Percentiles rank a stretch among this genome's conserved stretches.
Conservation (phyloP, 208 protist genomes). For the Angomonas deanei region DNA sequence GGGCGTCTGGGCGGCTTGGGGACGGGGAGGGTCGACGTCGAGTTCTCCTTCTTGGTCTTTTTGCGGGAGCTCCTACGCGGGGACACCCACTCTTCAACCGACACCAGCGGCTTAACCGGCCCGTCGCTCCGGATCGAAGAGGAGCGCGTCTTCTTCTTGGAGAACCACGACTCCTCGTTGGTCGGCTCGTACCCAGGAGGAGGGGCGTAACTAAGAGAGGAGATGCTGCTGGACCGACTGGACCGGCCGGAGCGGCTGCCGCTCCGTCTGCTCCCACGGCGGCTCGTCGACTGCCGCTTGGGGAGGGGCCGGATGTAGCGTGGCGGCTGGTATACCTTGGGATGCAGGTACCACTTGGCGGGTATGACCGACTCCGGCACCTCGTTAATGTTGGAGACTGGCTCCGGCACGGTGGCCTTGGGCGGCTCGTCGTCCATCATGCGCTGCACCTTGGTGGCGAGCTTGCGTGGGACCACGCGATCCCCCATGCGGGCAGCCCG, state of each 20-base stretch:
- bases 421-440: slow-evolving; percentile 69
- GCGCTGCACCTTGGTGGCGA: slow-evolving; percentile 74
- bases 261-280: not conserved
- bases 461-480: slow-evolving; percentile 51
- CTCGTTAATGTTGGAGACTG: slow-evolving; percentile 28
- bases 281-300: not conserved
- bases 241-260: not conserved
- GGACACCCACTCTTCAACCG: not conserved
- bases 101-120: not conserved
- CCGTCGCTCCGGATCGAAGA: not conserved
- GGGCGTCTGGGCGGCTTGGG: not conserved
- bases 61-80: too few relatives aligned
- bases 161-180: not conserved
- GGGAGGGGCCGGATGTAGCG: slow-evolving; percentile 24
- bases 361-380: slow-evolving; percentile 76
- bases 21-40: slow-evolving; percentile 1
- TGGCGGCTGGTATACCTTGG: slow-evolving; percentile 46
- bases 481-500: slow-evolving; percentile 67
- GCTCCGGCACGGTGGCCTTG: slow-evolving; percentile 25
- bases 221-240: too few relatives aligned
- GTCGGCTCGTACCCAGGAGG: not conserved
- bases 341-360: slow-evolving; percentile 62
- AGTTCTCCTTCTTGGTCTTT: not conserved
- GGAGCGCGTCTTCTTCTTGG: not conserved
- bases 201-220: not conserved